A percentile compares a stretch with the other conserved stretches of the same genome.
Evolutionary conservation across 805 yeast species (phyloP).

Genomic region (Zygoascus tannicola): DNA sequence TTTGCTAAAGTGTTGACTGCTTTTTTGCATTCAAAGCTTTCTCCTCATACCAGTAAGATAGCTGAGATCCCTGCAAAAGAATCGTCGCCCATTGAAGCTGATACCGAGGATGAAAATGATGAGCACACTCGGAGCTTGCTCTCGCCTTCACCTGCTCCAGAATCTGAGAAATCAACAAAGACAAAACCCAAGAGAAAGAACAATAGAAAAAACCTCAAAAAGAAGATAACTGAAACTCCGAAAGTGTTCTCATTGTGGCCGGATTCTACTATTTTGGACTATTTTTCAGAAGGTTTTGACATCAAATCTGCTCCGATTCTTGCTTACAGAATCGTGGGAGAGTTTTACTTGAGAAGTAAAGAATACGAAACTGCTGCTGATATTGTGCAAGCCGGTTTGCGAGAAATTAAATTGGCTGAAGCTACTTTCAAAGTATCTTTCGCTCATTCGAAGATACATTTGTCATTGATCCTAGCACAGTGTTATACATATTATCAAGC

Average conservation of each 20-base stretch:
- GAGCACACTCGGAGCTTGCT: neutral
- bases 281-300: slow-evolving; percentile 44
- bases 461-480: slow-evolving; percentile 59
- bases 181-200: slow-evolving; percentile 1
- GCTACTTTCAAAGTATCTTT: slow-evolving; percentile 30
- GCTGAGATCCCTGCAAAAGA: slow-evolving; percentile 15
- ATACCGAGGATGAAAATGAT: slow-evolving; percentile 9
- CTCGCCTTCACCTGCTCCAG: neutral
- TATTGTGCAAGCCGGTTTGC: slow-evolving; percentile 51
- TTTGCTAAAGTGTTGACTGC: slow-evolving; percentile 55
- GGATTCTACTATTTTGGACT: slow-evolving; percentile 41
- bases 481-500: slow-evolving; percentile 80
- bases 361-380: slow-evolving; percentile 58
- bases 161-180: slow-evolving; percentile 6
- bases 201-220: neutral
- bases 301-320: slow-evolving; percentile 37
- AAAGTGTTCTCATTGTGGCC: slow-evolving; percentile 13
- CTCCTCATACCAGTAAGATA: slow-evolving; percentile 38
- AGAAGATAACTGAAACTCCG: neutral
- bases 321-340: slow-evolving; percentile 56
- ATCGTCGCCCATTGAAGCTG: slow-evolving; percentile 21
- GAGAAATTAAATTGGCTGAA: slow-evolving; percentile 38
- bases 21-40: slow-evolving; percentile 56
- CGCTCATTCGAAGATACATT: slow-evolving; percentile 44
- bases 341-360: slow-evolving; percentile 47